Base-by-base conservation (phyloP, 495 filamentous ascomycete genomes). In the Xylaria intraflava region DNA sequence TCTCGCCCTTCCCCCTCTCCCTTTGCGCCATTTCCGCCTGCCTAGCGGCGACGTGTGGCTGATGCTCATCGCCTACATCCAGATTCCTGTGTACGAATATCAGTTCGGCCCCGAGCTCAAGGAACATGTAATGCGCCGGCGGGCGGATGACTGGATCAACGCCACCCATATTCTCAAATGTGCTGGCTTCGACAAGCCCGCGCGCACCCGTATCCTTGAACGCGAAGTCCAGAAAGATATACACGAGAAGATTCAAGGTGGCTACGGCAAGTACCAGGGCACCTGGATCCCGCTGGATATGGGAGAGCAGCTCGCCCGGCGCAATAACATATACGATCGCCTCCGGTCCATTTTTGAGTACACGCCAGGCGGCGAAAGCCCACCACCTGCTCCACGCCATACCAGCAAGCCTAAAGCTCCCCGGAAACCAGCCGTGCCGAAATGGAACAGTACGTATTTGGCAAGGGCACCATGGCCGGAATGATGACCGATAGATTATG, bases 251-350 rank as follows among this genome's bases (percentile, higher is more conserved):
- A 87, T 98, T 2, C 93, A 98, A 63, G 93, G 93, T 56, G 93
- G 93, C 20, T 98, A 97, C 69, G 93, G 93, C 49, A 98, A 97
- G 81, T 98, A 96, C 60, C 93, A 98, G 74, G 91, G 92, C 53
- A 98, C 93, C 38, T 98, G 94, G 94, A 89, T 98, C 22, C 92
- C 93, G 6, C 79, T 98, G 20, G 79, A 84, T 24, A 83, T 88
- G 52, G 93, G 88, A 36, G 81, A 87, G 53, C 69, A 77, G 60
- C 84, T 98, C 6, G 93, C 93, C 22, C 80, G 85, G 48, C 85
- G 90, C 51, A 95, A 96, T 66, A 85, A 85, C 49, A 80, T 96
- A 45, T 82, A 90, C 42, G 83, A 90, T 9, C 87, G 88, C 55
- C 73, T 98, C 30, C 76, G 77, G 33, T 82, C 88, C 30, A 93